Evolutionary conservation across 2,329 filamentous ascomycete genomes (phyloP).

Genomic region (Stachybotrys chartarum): DNA sequence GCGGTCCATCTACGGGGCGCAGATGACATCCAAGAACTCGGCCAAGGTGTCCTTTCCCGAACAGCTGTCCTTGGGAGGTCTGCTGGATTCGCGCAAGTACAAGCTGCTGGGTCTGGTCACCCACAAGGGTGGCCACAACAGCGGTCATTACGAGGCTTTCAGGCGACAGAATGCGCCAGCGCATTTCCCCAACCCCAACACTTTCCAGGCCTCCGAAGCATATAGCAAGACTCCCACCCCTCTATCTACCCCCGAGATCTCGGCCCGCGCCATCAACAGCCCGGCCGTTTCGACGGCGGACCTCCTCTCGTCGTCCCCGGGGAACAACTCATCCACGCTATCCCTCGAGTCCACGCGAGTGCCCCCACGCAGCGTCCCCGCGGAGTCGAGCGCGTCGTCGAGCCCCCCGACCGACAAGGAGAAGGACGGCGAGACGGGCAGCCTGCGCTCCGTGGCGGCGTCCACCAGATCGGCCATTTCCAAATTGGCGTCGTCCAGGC

Average conservation of each 20-base stretch:
- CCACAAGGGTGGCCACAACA: slow-evolving; percentile 92
- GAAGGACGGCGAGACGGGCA: slow-evolving; percentile 41
- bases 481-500: slow-evolving; percentile 33
- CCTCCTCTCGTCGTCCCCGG: slow-evolving; percentile 31
- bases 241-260: slow-evolving; percentile 39
- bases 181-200: slow-evolving; percentile 76
- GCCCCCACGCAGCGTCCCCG: slow-evolving; percentile 23
- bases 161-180: slow-evolving; percentile 72
- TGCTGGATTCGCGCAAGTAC: slow-evolving; percentile 73
- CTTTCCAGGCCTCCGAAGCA: slow-evolving; percentile 67
- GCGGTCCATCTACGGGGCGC: slow-evolving; percentile 82
- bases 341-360: slow-evolving; percentile 26
- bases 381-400: slow-evolving; percentile 15
- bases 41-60: slow-evolving; percentile 93
- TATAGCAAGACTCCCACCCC: slow-evolving; percentile 59
- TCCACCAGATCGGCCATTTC: slow-evolving; percentile 49
- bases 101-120: slow-evolving; percentile 81
- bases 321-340: slow-evolving; percentile 24
- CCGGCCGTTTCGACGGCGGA: slow-evolving; percentile 41
- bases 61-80: slow-evolving; percentile 70
- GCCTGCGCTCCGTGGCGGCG: slow-evolving; percentile 48
- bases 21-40: slow-evolving; percentile 81
- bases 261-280: slow-evolving; percentile 29
- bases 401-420: slow-evolving; percentile 21
- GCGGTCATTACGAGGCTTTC: slow-evolving; percentile 96